These are phyloP conservation scores for Sorghum bicolor DNA, from an alignment of 176 grass and related monocot species.

Conservation along the genomic window DNA sequence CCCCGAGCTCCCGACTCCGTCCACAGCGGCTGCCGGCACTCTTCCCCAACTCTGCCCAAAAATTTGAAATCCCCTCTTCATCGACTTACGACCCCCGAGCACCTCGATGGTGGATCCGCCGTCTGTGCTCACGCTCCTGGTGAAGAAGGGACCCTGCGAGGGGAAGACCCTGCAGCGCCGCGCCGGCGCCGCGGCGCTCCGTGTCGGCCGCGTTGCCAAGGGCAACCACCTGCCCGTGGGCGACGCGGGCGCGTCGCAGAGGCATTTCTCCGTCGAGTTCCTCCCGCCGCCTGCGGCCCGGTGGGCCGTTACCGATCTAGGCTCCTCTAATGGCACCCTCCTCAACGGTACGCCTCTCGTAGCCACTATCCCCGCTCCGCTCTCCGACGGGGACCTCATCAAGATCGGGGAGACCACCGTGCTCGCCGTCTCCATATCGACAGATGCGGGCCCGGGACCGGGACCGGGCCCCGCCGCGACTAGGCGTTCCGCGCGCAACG, in stretches of 20 bases:
- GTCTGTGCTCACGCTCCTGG: slow-evolving; percentile 52
- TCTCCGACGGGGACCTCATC: slow-evolving; percentile 63
- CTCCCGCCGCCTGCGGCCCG: slow-evolving; percentile 35
- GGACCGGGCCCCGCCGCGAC: not conserved
- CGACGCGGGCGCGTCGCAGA: slow-evolving; percentile 73
- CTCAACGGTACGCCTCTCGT: slow-evolving; percentile 49
- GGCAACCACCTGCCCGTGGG: slow-evolving; percentile 70
- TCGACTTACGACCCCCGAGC: not conserved
- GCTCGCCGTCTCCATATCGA: slow-evolving; percentile 51
- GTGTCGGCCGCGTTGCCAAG: slow-evolving; percentile 60
- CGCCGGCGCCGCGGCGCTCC: slow-evolving; percentile 18
- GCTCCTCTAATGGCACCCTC: slow-evolving; percentile 79
- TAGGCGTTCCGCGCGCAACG: slow-evolving; percentile 30
- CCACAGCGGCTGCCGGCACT: too few species aligned
- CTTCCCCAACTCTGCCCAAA: not conserved
- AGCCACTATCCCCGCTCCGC: slow-evolving; percentile 37
- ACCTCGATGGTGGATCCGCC: slow-evolving; percentile 46
- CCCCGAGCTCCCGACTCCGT: too few species aligned
- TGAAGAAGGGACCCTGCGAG: slow-evolving; percentile 65
- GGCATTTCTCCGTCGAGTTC: slow-evolving; percentile 65
- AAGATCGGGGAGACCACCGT: slow-evolving; percentile 61
- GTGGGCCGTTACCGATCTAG: slow-evolving; percentile 71
- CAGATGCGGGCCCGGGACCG: slow-evolving; percentile 5
- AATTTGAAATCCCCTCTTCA: slow-evolving; percentile 11
- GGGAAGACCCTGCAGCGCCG: slow-evolving; percentile 43